phyloP scores from a whole-genome alignment of 371 early-diverging fungal species.

The Syncephalastrum monosporum region DNA sequence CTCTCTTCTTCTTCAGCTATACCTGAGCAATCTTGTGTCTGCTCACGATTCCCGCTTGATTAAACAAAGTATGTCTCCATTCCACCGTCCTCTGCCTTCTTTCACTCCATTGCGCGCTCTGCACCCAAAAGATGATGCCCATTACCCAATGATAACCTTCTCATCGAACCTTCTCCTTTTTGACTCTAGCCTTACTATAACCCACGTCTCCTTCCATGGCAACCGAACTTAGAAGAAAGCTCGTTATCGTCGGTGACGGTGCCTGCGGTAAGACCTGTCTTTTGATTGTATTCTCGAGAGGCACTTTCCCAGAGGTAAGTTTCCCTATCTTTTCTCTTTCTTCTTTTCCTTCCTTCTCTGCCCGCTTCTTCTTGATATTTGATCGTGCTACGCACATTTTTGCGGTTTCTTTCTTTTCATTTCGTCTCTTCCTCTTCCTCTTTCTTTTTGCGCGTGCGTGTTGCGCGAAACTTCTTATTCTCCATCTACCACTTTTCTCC shows the following conservation, averaged over 20 bases:
- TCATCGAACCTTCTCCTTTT: neutral
- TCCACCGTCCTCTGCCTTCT: neutral
- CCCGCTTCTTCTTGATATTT: neutral
- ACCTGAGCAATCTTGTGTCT: conserved; percentile 7
- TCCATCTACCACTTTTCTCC: too few relatives aligned
- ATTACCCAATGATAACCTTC: neutral
- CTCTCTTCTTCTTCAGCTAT: conserved; percentile 10
- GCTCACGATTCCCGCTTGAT: conserved; percentile 13
- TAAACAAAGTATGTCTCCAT: conserved; percentile 4
- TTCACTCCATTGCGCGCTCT: too few relatives aligned
- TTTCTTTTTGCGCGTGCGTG: too few relatives aligned
- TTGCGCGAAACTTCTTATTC: too few relatives aligned
- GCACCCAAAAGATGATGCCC: conserved; percentile 3
- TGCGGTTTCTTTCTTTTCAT: neutral
- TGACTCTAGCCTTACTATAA: neutral
- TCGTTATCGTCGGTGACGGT: conserved; percentile 95
- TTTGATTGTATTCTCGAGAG: conserved; percentile 87
- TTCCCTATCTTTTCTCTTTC: neutral
- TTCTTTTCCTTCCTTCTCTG: too few relatives aligned
- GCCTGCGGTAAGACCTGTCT: conserved; percentile 95
- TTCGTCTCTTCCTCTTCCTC: neutral
- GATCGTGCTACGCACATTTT: conserved; percentile 8
- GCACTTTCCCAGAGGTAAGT: conserved; percentile 83
- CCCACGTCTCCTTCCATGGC: conserved; percentile 10
- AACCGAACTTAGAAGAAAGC: conserved; percentile 86